Base-by-base conservation (phyloP, 176 grass and related monocot genomes). In the Guadua angustifolia region DNA sequence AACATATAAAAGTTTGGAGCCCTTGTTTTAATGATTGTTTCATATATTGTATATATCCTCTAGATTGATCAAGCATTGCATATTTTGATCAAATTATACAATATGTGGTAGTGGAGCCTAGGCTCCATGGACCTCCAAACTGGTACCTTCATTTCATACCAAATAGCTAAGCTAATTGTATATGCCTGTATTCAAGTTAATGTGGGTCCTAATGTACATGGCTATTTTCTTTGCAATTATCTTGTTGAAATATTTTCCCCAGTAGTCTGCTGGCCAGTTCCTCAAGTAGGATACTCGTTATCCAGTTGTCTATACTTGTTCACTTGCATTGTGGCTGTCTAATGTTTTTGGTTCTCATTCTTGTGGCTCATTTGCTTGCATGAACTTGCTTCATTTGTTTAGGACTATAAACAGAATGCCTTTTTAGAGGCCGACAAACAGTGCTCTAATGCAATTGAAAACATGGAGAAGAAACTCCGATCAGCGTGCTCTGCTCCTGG, bases 391-490 rank as follows among this genome's bases (percentile, higher is more conserved):
- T 15, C 33, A 50, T 69, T 87, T 26, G 15, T 89, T 75, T 79
- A 97, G 94, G 94, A 86, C 44, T 93, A 93, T 72, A 93, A 93
- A 88, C 89, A 19, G 81, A 89, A 62, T 71, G 74, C 89, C 75
- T 97, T 93, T 83, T 61, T 97, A 50, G 94, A 93, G 61, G 91
- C 94, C 47, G 89, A 91, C 60, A 85, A 82, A 69, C 77, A 83
- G 47, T 97, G 94, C 73, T 93, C 94, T 82, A 85, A 82, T 25
- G 51, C 67, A 11, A 64, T 93, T 70, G 81, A 84, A 76, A 85
- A 47, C 74, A 93, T 97, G 94, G 94, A 91, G 66, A 97, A 82
- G 76, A 93, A 91, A 72, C 73, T 97, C 52, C 75, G 91, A 87
- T 81, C 65, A 42, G 81, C 78, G 46, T 97, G 91, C 71, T 71